Percentiles rank a stretch among this genome's conserved stretches.
These are phyloP conservation scores for Colletotrichum sp. DNA, from an alignment of 2,329 filamentous ascomycete species.

Conservation along the genomic window DNA sequence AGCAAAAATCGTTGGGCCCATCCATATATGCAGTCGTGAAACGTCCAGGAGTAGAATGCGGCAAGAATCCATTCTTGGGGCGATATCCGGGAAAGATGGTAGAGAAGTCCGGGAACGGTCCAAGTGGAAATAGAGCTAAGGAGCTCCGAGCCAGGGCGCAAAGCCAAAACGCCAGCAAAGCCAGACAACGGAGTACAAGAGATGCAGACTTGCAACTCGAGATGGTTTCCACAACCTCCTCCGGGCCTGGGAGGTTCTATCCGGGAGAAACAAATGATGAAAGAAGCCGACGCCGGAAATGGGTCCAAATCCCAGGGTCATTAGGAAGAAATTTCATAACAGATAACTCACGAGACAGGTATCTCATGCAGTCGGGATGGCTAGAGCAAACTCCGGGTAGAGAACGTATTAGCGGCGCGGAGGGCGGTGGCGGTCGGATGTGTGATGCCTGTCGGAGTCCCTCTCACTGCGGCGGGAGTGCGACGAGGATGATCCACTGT, in stretches of 20 bases:
- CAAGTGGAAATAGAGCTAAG: background rate
- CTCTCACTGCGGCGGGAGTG: conserved; percentile 43
- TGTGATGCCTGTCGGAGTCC: conserved; percentile 45
- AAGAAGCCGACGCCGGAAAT: conserved; percentile 22
- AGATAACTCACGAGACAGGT: conserved; percentile 17
- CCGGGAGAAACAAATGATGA: conserved; percentile 21
- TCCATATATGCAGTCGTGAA: conserved; percentile 25
- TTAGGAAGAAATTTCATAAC: conserved; percentile 21
- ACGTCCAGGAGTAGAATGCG: conserved; percentile 16
- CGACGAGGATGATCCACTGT: conserved; percentile 36
- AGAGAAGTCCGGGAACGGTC: background rate
- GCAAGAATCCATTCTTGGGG: conserved; percentile 11
- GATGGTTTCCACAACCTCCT: conserved; percentile 8
- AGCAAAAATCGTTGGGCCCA: conserved; percentile 21
- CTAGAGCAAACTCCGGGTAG: conserved; percentile 3
- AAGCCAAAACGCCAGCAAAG: conserved; percentile 15
- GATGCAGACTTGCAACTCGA: conserved; percentile 24
- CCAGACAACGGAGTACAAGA: conserved; percentile 14
- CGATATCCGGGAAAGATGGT: background rate
- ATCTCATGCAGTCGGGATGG: conserved; percentile 18
- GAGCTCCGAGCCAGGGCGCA: background rate
- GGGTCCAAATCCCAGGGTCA: conserved; percentile 21
- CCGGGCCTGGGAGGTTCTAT: conserved; percentile 14
- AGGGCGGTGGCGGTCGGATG: conserved; percentile 43
- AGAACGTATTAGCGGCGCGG: conserved; percentile 37